These are phyloP conservation scores for Pyrrhoderma noxium DNA, from an alignment of 1,284 basidiomycete species.

Conservation along the genomic window DNA sequence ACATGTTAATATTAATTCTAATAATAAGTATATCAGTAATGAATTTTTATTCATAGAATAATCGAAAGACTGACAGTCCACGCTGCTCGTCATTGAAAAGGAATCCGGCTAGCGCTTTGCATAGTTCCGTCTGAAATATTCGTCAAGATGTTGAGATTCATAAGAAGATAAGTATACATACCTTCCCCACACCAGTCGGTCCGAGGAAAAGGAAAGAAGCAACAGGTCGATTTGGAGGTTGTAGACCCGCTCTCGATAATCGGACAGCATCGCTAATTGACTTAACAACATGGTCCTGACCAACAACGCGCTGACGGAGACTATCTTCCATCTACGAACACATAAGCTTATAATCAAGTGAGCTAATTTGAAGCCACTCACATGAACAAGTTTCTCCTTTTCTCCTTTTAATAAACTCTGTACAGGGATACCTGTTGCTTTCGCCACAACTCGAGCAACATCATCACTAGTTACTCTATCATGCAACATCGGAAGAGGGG, in stretches of 20 bases:
- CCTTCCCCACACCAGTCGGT: slow-evolving; percentile 82
- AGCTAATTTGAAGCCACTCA: slow-evolving; percentile 30
- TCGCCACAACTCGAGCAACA: slow-evolving; percentile 84
- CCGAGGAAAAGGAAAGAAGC: slow-evolving; percentile 90
- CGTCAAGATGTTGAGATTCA: neutral
- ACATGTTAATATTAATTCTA: slow-evolving; percentile 89
- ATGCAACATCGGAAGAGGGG: slow-evolving; percentile 60
- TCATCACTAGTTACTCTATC: slow-evolving; percentile 86
- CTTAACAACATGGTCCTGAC: slow-evolving; percentile 79
- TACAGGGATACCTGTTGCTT: slow-evolving; percentile 87
- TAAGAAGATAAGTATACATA: slow-evolving; percentile 22
- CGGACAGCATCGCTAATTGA: slow-evolving; percentile 84
- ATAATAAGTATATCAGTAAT: slow-evolving; percentile 1
- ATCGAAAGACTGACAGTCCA: slow-evolving; percentile 52
- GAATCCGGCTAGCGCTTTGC: slow-evolving; percentile 81
- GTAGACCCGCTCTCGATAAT: slow-evolving; percentile 84
- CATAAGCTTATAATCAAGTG: slow-evolving; percentile 8
- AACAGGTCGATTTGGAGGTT: slow-evolving; percentile 80
- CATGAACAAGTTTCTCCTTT: slow-evolving; percentile 83
- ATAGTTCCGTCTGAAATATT: slow-evolving; percentile 69
- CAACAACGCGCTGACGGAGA: slow-evolving; percentile 72
- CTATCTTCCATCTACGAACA: slow-evolving; percentile 75
- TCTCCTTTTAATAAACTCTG: slow-evolving; percentile 86
- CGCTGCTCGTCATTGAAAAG: slow-evolving; percentile 83
- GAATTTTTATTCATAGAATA: neutral